Base-by-base conservation (phyloP, 163 green algal genomes). In the Scenedesmus sp. region DNA sequence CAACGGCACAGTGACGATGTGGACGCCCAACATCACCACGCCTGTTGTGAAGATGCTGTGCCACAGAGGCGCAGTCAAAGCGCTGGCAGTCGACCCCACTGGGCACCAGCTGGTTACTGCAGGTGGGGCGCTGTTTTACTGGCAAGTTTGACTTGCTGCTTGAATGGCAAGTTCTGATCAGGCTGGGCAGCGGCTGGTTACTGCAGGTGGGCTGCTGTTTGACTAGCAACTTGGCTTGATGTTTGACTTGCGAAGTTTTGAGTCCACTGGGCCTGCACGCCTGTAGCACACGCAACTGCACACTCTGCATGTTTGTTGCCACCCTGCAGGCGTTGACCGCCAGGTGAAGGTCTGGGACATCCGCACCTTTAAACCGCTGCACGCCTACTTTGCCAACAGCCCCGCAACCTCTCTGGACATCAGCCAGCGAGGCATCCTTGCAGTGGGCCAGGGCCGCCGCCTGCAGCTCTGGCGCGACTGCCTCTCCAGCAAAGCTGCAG, bases 321-420 rank as follows among this genome's bases (percentile, higher is more conserved):
- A 23, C 34, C 26, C 67, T 20, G 26, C 91, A 95, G 95, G 94
- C 81, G 91, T 93, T 46, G 94, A 96, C 90, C 91, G 84, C 60
- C 95, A 96, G 73, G 88, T 96, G 64, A 96, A 96, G 91, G 95
- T 99, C 88, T 99, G 98, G 98, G 98, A 99, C 95, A 90, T 99
- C 56, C 96, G 98, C 86, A 97, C 94, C 13, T 97, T 98, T 82
- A 93, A 95, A 85, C 95, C 95, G 15, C 85, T 99, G 91, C 98
- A 99, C 94, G 92, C 96, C 57, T 99, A 99, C 95, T 97, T 97
- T 92, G 95, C 95, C 6, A 95, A 96, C 91, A 94, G 94, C 20
- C 96, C 98, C 4, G 95, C 95, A 55, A 96, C 94, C 13, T 90
- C 57, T 20, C 90, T 99, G 66, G 97, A 98, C 92, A 97, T 99